These are phyloP conservation scores for Lactifluus rugatus DNA, from an alignment of 768 basidiomycete genomes.

Conservation along the genomic window DNA sequence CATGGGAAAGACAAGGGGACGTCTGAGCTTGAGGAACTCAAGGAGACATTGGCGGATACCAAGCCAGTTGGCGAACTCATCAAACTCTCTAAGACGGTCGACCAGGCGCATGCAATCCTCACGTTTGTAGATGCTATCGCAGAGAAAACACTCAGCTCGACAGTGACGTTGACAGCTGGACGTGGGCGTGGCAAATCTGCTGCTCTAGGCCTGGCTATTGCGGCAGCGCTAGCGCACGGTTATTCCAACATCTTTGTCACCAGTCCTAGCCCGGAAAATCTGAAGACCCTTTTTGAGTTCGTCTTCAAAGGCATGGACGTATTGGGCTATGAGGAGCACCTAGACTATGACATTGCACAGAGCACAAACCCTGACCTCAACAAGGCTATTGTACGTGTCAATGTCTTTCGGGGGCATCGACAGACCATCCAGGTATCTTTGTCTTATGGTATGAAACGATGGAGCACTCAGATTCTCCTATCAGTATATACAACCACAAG, in stretches of 20 bases:
- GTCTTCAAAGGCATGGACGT: constrained; percentile 94
- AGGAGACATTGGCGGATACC: constrained; percentile 67
- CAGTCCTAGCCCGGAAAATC: constrained; percentile 92
- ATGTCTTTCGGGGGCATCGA: constrained; percentile 84
- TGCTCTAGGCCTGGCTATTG: constrained; percentile 89
- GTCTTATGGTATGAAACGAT: not conserved
- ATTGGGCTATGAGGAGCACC: constrained; percentile 92
- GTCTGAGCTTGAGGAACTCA: constrained; percentile 65
- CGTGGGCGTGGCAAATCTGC: constrained; percentile 97
- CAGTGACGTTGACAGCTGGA: constrained; percentile 88
- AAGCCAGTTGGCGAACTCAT: constrained; percentile 85
- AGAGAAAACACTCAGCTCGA: constrained; percentile 88
- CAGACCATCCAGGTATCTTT: constrained; percentile 86
- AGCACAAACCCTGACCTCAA: constrained; percentile 92
- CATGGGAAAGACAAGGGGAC: constrained; percentile 44
- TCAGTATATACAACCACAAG: constrained; percentile 97
- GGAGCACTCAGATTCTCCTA: not conserved
- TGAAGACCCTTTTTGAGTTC: constrained; percentile 97
- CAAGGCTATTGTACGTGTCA: constrained; percentile 92
- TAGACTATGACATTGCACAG: constrained; percentile 94
- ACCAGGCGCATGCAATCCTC: constrained; percentile 89
- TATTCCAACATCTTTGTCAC: constrained; percentile 99
- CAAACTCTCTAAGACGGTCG: constrained; percentile 82
- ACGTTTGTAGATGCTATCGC: constrained; percentile 93
- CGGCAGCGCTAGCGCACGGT: constrained; percentile 84